Base-by-base conservation (phyloP, 2,329 filamentous ascomycete genomes). In the Botrytis cinerea region DNA sequence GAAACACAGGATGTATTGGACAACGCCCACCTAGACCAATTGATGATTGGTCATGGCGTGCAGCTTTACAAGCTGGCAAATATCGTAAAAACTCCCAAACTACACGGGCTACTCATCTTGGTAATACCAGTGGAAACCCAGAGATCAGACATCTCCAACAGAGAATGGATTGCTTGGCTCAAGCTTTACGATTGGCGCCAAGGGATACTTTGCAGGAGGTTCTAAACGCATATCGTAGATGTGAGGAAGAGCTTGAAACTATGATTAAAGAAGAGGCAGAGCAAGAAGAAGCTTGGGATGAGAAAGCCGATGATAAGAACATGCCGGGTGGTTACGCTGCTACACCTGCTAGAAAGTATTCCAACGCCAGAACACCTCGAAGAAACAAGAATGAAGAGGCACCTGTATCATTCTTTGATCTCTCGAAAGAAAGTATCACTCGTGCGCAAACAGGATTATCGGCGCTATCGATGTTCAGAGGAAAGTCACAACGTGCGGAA, bases 1-100 rank as follows among this genome's bases (percentile, higher is more conserved):
- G 74, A 7, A 69, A 73, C 9, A 64, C 74, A 8, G 80, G 78
- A 14, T 74, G 80, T n/a, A 66, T 76, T 40, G 78, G 78, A 40
- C 76, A 78, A 62, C 57, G 72, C 1, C 75, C 78, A 38, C 76
- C 76, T 35, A 76, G 75, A 32, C 72, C 73, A 28, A 78, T 82
- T 22, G 91, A 94, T 77, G 87, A 92, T 73, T 91, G 92, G 82
- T 92, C 92, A 1, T 96, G 93, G 93, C 90, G 89, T 74, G 93
- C 93, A 10, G 93, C 93, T 6, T 85, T 95, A 61, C 88, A 91
- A 77, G 92, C 93, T n/a, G 93, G 93, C 25, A 91, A 92, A 74
- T 93, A 94, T 81, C 86, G 89, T 48, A 87, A 87, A 28, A 89
- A 86, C 20, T 79, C 83, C 25, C 82, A 82, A 48, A 90, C 88